phyloP scores from a whole-genome alignment of 805 yeast species.

The Wickerhamiella sorbophila region DNA sequence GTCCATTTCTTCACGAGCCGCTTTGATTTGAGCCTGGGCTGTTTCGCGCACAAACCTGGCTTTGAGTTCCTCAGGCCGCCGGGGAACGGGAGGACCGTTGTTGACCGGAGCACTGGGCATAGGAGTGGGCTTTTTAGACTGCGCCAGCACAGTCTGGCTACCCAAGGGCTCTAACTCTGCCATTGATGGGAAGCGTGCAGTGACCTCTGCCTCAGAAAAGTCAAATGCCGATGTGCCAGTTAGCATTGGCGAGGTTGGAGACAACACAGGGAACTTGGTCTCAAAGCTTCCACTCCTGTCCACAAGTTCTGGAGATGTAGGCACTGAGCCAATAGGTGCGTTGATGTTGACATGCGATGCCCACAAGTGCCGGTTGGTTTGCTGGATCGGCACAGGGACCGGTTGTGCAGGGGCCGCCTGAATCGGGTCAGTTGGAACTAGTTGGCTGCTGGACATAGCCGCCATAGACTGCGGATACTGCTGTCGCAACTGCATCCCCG shows the following conservation, averaged over 20 bases:
- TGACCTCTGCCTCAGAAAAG: slow-evolving; percentile 14
- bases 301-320: slow-evolving; percentile 1
- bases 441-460: not conserved
- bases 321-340: slow-evolving; percentile 1
- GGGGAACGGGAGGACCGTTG: not conserved
- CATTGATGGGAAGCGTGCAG: slow-evolving; percentile 22
- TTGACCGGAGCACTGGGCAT: not conserved
- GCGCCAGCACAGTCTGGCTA: not conserved
- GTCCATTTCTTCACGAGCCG: slow-evolving; percentile 1
- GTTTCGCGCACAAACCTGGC: slow-evolving; percentile 7
- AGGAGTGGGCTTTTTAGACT: too few species aligned
- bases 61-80: not conserved
- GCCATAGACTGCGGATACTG: not conserved
- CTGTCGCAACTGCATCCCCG: not conserved
- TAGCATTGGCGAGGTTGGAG: not conserved
- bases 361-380: too few species aligned
- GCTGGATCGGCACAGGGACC: not conserved
- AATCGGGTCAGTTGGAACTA: not conserved
- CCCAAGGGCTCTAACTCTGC: slow-evolving; percentile 19
- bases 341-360: too few species aligned
- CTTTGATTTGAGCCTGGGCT: slow-evolving; percentile 10
- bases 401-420: not conserved
- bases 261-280: not conserved
- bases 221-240: slow-evolving; percentile 4
- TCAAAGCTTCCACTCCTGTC: not conserved